Conservation (phyloP, 108 stramenopile species). For the Mediolabrus comicus region DNA sequence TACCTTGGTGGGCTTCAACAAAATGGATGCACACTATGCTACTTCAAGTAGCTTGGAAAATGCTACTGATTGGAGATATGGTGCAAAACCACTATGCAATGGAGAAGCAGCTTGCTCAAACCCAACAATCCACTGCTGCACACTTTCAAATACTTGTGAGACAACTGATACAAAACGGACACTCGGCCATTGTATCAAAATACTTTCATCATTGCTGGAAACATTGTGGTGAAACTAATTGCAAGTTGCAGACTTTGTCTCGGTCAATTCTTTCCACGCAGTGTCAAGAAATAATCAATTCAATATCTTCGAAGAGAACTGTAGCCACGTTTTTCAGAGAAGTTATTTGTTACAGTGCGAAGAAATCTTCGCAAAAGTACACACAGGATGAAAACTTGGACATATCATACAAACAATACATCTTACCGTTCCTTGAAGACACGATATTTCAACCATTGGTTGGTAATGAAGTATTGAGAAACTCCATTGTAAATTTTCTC, state of each 20-base stretch:
- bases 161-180: slow-evolving; percentile 19
- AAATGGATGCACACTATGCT: slow-evolving; percentile 9
- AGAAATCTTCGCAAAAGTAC: slow-evolving; percentile 1
- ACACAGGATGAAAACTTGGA: not conserved
- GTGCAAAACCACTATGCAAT: not conserved
- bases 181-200: slow-evolving; percentile 8
- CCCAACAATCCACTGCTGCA: not conserved
- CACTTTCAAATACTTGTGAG: slow-evolving; percentile 20
- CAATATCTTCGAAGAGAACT: slow-evolving; percentile 30
- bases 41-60: slow-evolving; percentile 28
- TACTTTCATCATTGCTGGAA: slow-evolving; percentile 19
- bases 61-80: slow-evolving; percentile 11
- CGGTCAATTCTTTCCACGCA: slow-evolving; percentile 32
- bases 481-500: slow-evolving; percentile 27
- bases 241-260: not conserved
- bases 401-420: slow-evolving; percentile 15
- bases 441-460: slow-evolving; percentile 10
- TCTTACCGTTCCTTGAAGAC: slow-evolving; percentile 26
- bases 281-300: slow-evolving; percentile 15
- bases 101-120: not conserved
- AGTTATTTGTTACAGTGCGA: slow-evolving; percentile 15
- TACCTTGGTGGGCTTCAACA: slow-evolving; percentile 39
- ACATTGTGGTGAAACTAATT: not conserved
- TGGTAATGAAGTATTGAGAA: slow-evolving; percentile 24
- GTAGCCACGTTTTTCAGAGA: slow-evolving; percentile 21